Base-by-base conservation (phyloP, 768 basidiomycete genomes). In the Phanerochaete sordida region DNA sequence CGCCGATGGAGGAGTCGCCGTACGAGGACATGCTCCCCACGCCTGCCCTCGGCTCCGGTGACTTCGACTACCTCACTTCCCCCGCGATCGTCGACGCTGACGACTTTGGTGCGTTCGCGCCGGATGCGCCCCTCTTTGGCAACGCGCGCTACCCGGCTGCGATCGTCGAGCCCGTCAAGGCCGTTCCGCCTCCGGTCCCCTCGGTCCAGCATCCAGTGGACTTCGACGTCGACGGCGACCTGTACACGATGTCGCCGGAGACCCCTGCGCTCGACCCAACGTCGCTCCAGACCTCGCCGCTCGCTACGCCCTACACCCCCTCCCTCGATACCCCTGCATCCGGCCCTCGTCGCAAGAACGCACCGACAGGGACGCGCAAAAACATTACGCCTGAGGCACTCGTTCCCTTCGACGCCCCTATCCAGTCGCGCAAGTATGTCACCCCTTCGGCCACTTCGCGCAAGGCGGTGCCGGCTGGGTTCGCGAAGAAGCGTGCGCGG, bases 351-450 rank as follows among this genome's bases (percentile, higher is more conserved):
- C 80, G 72, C 24, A 75, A 70, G 64, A 64, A 62, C 12, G 59
- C 47, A 0, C 84, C 82, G 4, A 90, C 83, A 1, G 88, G 87
- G n/a, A 90, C 87, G 7, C 85, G 90, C 62, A 86, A 84, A 71
- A 86, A 87, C 70, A 74, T 87, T 44, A 83, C 82, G 3, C 86
- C 90, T 2, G 81, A 82, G 31, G 67, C 79, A 2, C 80, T 92
- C 23, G 81, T 94, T 24, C 80, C 87, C 23, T 69, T 86, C 65
- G 84, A 89, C 55, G 93, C 93, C 1, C 93, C 93, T 0, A 91
- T 88, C 1, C 93, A 95, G 68, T 47, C 81, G 0, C 85, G 93
- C 63, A 82, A 82, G n/a, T 95, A 94, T 67, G 66, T 83, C 16
- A 80, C 80, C 0, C 86, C 90, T 0, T 93, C 91, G 0, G 70